phyloP scores from a whole-genome alignment of 2,329 filamentous ascomycete genomes.

The Nemania sp. region DNA sequence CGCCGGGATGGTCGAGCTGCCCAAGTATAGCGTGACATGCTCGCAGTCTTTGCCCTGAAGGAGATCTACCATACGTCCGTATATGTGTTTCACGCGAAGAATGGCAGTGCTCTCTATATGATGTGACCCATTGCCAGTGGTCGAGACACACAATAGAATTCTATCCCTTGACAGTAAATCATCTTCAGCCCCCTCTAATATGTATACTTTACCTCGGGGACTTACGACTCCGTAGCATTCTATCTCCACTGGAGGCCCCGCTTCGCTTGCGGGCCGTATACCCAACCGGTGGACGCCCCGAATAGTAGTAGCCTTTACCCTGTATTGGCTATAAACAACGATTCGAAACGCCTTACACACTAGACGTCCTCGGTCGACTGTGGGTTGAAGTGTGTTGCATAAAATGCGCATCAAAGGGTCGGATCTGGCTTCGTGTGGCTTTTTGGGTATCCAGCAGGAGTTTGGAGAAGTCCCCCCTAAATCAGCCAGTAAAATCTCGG shows the following conservation, averaged over 20 bases:
- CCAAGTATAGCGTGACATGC: no score
- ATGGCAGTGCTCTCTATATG: no score
- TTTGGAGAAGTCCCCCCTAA: conserved; percentile 5
- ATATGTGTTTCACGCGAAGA: no score
- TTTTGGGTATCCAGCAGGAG: conserved; percentile 6
- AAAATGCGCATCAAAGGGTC: not conserved
- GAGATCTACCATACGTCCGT: no score
- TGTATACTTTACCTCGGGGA: not conserved
- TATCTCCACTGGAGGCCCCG: not conserved
- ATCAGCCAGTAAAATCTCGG: conserved; percentile 6
- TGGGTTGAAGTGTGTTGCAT: not conserved
- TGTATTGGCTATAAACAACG: not conserved
- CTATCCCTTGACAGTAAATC: not conserved
- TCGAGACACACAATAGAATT: not conserved
- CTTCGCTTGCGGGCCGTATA: not conserved
- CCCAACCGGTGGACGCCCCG: not conserved
- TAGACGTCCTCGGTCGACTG: not conserved
- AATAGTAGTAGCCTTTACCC: not conserved
- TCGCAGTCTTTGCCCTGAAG: no score
- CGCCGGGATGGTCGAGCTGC: no score
- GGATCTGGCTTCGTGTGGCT: not conserved
- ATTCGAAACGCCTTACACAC: not conserved
- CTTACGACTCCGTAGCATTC: not conserved
- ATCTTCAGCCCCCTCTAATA: not conserved
- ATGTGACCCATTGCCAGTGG: not conserved